These are phyloP conservation scores for Cornus suecica DNA, from an alignment of 148 eudicot genomes.

Conservation along the genomic window DNA sequence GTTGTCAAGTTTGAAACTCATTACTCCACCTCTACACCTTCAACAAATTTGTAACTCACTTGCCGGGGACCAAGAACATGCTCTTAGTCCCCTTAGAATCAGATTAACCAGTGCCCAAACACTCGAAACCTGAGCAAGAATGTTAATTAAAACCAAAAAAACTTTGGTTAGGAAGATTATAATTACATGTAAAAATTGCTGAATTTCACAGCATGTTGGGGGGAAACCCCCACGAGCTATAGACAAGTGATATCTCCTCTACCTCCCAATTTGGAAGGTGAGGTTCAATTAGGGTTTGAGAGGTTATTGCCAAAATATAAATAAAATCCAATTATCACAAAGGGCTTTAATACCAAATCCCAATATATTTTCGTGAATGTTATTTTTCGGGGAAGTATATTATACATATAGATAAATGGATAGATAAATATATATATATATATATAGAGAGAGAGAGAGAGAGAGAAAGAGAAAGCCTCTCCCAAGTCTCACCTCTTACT, in stretches of 20 bases:
- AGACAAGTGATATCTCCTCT: too few species aligned
- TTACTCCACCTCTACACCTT: conserved; percentile 29
- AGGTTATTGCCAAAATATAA: too few species aligned
- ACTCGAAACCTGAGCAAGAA: conserved; percentile 7
- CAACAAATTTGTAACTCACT: conserved; percentile 31
- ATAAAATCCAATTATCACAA: too few species aligned
- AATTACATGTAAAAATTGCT: background rate
- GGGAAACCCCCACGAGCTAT: background rate
- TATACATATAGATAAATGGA: too few species aligned
- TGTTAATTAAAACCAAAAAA: conserved; percentile 2
- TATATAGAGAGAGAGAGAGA: too few species aligned
- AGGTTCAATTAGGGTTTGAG: too few species aligned
- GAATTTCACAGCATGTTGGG: background rate
- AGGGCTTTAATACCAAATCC: too few species aligned
- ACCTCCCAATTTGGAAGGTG: too few species aligned
- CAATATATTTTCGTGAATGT: too few species aligned
- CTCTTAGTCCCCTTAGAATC: conserved; percentile 46
- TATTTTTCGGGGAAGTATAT: too few species aligned
- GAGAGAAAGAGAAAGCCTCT: too few species aligned
- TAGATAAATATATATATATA: too few species aligned
- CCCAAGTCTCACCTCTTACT: background rate
- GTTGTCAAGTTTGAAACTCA: conserved; percentile 57
- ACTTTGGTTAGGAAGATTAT: background rate
- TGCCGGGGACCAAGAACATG: conserved; percentile 45
- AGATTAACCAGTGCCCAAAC: conserved; percentile 14